Conservation (phyloP, 2,329 filamentous ascomycete species). For the Drechslerella coelobrocha region DNA sequence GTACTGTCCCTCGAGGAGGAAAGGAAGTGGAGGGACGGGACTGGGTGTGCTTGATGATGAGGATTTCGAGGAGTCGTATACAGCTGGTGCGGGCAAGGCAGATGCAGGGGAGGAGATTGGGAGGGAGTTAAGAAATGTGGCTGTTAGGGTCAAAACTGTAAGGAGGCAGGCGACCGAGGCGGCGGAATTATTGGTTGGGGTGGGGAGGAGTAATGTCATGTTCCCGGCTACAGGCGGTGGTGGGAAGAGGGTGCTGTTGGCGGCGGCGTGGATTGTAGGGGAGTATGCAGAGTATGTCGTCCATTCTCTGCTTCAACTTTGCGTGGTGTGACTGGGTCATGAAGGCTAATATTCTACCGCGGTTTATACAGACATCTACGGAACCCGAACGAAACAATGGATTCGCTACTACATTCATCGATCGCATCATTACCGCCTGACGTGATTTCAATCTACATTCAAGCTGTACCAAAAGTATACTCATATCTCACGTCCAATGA, state of each 20-base stretch:
- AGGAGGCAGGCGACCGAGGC: slow-evolving; percentile 80
- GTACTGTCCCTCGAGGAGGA: slow-evolving; percentile 64
- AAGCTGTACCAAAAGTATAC: slow-evolving; percentile 86
- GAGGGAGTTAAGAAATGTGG: slow-evolving; percentile 83
- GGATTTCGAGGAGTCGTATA: slow-evolving; percentile 45
- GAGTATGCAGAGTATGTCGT: slow-evolving; percentile 72
- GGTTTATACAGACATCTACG: slow-evolving; percentile 60
- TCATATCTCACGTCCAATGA: slow-evolving; percentile 72
- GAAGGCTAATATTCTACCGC: slow-evolving; percentile 2
- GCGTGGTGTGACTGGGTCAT: neutral
- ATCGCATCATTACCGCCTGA: slow-evolving; percentile 67
- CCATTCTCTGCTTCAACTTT: slow-evolving; percentile 2
- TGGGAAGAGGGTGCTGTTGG: slow-evolving; percentile 71
- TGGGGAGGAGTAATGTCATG: slow-evolving; percentile 63
- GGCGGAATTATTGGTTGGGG: slow-evolving; percentile 75
- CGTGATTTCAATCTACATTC: slow-evolving; percentile 78
- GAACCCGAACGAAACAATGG: slow-evolving; percentile 74
- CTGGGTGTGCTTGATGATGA: slow-evolving; percentile 38
- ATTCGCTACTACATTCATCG: slow-evolving; percentile 73
- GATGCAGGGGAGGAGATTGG: slow-evolving; percentile 75
- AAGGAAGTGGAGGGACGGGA: slow-evolving; percentile 10
- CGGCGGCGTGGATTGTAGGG: slow-evolving; percentile 83
- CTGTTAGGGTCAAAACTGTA: slow-evolving; percentile 87
- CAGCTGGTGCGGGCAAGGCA: slow-evolving; percentile 24
- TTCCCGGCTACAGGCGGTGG: slow-evolving; percentile 64